Evolutionary conservation across 305 asterid species (phyloP).

Genomic region (Fraxinus xanthoxyloides): DNA sequence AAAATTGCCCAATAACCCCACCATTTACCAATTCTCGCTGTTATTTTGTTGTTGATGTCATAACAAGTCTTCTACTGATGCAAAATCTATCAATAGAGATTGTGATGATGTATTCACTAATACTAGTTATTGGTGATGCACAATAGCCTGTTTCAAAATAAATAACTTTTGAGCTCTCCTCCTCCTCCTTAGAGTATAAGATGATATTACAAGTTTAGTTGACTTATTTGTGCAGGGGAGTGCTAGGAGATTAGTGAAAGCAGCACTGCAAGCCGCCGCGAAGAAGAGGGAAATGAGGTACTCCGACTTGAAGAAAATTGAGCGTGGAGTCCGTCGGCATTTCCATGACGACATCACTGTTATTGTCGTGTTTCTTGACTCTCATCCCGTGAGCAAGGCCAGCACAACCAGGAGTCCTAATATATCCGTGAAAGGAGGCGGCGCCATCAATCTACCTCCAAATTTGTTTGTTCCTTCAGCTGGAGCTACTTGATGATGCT

Average conservation of each 20-base stretch:
- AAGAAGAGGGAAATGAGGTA: slow-evolving; percentile 63
- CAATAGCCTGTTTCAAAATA: not conserved
- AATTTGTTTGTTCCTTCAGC: slow-evolving; percentile 38
- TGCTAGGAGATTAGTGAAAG: slow-evolving; percentile 51
- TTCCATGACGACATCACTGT: slow-evolving; percentile 59
- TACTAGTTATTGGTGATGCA: not conserved
- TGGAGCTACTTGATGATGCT: slow-evolving; percentile 25
- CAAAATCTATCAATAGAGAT: not conserved
- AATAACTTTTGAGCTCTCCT: not conserved
- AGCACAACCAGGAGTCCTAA: slow-evolving; percentile 35
- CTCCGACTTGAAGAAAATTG: slow-evolving; percentile 49
- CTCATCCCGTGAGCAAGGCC: slow-evolving; percentile 36
- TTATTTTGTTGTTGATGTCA: not conserved
- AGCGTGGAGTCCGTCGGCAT: slow-evolving; percentile 52
- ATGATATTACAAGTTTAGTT: not conserved
- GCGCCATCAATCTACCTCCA: slow-evolving; percentile 28
- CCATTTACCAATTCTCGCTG: not conserved
- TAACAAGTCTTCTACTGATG: not conserved
- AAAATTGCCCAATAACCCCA: not conserved
- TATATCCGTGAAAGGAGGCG: slow-evolving; percentile 46
- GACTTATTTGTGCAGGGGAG: slow-evolving; percentile 37
- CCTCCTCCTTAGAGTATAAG: not conserved
- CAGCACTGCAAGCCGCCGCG: slow-evolving; percentile 54
- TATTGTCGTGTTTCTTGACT: slow-evolving; percentile 45
- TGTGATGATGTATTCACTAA: not conserved